phyloP scores from a whole-genome alignment of 2,329 filamentous ascomycete genomes.

The Claviceps arundinis region DNA sequence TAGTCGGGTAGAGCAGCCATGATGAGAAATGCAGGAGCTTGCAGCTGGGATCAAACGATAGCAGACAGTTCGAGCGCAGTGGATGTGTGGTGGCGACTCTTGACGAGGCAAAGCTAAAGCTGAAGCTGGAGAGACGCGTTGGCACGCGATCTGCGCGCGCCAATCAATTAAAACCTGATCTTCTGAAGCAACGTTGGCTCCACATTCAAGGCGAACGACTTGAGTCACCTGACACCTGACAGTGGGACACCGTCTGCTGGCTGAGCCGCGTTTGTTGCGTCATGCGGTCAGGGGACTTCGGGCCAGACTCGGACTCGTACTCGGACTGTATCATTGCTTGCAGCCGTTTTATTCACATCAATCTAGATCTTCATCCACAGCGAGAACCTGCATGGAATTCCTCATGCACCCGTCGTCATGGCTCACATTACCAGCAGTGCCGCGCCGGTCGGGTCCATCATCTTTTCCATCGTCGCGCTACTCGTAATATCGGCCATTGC shows the following conservation, averaged over 20 bases:
- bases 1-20: conserved; percentile 19
- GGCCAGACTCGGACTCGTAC: too few relatives aligned
- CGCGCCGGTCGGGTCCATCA: conserved; percentile 61
- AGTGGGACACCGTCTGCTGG: not conserved
- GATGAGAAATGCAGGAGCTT: not conserved
- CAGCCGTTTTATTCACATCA: too few relatives aligned
- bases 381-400: conserved; percentile 14
- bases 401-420: conserved; percentile 26
- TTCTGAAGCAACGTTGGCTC: not conserved
- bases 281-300: conserved; percentile 2
- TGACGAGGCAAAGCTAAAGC: not conserved
- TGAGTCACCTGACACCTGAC: not conserved
- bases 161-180: conserved; percentile 15
- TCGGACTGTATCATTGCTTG: too few relatives aligned
- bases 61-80: not conserved
- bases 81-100: too few relatives aligned
- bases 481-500: conserved; percentile 62
- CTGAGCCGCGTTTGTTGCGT: conserved; percentile 4
- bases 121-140: conserved; percentile 2
- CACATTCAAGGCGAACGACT: conserved; percentile 7
- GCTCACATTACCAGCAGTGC: conserved; percentile 37
- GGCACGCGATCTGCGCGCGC: conserved; percentile 11
- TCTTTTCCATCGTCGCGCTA: conserved; percentile 64
- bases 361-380: not conserved
- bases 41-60: not conserved